Percentiles rank a stretch among this genome's conserved stretches.
These are phyloP conservation scores for Phytopythium mirpurense DNA, from an alignment of 352 stramenopile genomes.

Conservation along the genomic window DNA sequence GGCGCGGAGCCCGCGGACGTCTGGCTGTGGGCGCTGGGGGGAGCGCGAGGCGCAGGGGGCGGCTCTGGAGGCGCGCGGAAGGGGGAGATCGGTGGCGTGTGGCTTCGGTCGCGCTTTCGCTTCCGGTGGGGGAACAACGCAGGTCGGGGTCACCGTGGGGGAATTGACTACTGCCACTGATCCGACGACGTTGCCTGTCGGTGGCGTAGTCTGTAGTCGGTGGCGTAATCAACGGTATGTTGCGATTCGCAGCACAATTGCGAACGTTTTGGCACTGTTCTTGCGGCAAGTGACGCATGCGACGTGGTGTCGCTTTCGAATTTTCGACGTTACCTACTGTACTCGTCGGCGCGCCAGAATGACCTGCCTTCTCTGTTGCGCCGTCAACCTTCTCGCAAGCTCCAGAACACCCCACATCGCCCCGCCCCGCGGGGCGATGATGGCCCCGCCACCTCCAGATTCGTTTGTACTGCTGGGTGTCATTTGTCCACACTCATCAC, in stretches of 20 bases:
- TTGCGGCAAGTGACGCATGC: background rate
- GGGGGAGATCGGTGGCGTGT: background rate
- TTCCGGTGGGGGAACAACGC: background rate
- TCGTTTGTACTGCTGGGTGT: background rate
- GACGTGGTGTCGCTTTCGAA: constrained; percentile 1
- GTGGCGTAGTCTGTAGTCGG: too few species aligned
- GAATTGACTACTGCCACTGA: constrained; percentile 4
- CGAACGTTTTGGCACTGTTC: background rate
- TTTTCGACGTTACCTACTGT: background rate
- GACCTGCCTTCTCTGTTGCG: background rate
- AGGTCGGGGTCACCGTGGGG: background rate
- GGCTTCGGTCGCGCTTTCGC: background rate
- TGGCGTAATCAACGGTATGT: too few species aligned
- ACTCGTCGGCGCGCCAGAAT: background rate
- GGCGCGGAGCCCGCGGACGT: background rate
- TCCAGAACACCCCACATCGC: background rate
- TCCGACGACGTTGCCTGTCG: background rate
- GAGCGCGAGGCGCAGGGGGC: background rate
- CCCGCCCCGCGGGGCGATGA: too few species aligned
- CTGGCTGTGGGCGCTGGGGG: background rate
- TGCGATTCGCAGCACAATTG: background rate
- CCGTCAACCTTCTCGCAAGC: too few species aligned
- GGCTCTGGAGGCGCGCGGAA: background rate
- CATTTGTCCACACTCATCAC: background rate
- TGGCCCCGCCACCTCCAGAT: too few species aligned